phyloP scores from a whole-genome alignment of 2,329 filamentous ascomycete species.

The Fusarium buharicum region DNA sequence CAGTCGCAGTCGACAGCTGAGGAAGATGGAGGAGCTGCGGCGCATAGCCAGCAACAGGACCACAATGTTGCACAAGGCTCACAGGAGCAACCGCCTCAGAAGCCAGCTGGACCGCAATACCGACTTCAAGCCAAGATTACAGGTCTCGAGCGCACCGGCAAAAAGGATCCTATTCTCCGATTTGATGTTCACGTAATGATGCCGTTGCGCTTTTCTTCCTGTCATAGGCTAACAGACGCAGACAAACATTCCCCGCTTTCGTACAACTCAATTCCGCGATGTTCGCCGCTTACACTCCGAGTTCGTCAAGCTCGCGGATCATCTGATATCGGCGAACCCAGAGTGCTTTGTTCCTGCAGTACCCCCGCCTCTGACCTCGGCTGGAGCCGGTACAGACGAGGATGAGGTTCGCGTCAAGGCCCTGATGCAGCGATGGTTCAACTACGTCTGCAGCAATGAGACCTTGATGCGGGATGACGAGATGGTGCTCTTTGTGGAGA shows the following conservation, averaged over 20 bases:
- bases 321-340: slow-evolving; percentile 96
- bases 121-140: slow-evolving; percentile 96
- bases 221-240: slow-evolving; percentile 54
- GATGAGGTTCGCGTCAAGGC: slow-evolving; percentile 91
- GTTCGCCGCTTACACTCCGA: slow-evolving; percentile 95
- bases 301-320: slow-evolving; percentile 94
- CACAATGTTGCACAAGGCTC: slow-evolving; percentile 31
- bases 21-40: slow-evolving; percentile 20
- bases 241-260: slow-evolving; percentile 98
- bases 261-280: slow-evolving; percentile 97
- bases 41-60: slow-evolving; percentile 46
- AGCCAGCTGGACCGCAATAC: slow-evolving; percentile 72
- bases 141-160: slow-evolving; percentile 88
- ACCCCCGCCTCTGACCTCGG: slow-evolving; percentile 91
- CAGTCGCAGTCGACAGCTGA: slow-evolving; percentile 36
- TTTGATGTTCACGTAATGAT: slow-evolving; percentile 92
- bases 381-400: slow-evolving; percentile 94
- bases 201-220: neutral
- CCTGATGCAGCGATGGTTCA: slow-evolving; percentile 93
- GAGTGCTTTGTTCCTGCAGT: slow-evolving; percentile 95
- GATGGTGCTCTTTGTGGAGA: slow-evolving; percentile 98
- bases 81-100: slow-evolving; percentile 64
- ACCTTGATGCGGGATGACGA: slow-evolving; percentile 95
- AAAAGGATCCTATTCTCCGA: slow-evolving; percentile 93
- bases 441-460: slow-evolving; percentile 90